These are phyloP conservation scores for Talaromyces sp. DNA, from an alignment of 2,329 filamentous ascomycete species.

Conservation along the genomic window DNA sequence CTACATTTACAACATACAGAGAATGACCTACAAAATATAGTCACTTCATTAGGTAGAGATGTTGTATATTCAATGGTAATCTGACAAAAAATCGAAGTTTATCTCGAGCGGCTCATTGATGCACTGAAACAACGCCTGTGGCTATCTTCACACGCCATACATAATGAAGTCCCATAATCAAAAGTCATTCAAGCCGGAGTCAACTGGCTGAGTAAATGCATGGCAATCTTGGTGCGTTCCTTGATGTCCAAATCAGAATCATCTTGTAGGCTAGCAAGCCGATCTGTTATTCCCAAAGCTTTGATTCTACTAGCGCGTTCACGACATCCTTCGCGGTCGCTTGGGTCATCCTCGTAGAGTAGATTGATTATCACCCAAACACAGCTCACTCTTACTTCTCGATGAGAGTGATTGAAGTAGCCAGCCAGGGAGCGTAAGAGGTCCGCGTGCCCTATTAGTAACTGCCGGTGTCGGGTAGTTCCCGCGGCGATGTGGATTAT, in stretches of 20 bases:
- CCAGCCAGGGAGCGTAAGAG: slow-evolving; percentile 72
- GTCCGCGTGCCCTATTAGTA: slow-evolving; percentile 74
- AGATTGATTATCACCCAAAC: slow-evolving; percentile 87
- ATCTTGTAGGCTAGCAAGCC: slow-evolving; percentile 63
- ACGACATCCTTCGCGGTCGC: slow-evolving; percentile 66
- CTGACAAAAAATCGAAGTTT: neutral
- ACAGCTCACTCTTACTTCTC: slow-evolving; percentile 74
- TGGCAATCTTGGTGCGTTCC: slow-evolving; percentile 79
- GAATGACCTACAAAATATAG: too few species aligned
- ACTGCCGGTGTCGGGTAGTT: slow-evolving; percentile 73
- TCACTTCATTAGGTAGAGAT: too few species aligned
- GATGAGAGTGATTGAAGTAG: slow-evolving; percentile 72
- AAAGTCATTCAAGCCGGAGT: slow-evolving; percentile 2
- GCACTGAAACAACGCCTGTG: neutral
- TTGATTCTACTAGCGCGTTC: slow-evolving; percentile 70
- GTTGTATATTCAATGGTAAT: neutral
- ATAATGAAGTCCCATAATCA: neutral
- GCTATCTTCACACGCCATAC: neutral
- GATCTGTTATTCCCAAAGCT: slow-evolving; percentile 70
- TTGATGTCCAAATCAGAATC: slow-evolving; percentile 81
- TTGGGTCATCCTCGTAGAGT: slow-evolving; percentile 75
- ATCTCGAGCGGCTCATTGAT: neutral
- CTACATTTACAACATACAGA: too few species aligned
- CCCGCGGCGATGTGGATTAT: slow-evolving; percentile 88
- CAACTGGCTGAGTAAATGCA: slow-evolving; percentile 65